Conservation (phyloP, 169 alveolate species). For the Plasmodium fragile region DNA sequence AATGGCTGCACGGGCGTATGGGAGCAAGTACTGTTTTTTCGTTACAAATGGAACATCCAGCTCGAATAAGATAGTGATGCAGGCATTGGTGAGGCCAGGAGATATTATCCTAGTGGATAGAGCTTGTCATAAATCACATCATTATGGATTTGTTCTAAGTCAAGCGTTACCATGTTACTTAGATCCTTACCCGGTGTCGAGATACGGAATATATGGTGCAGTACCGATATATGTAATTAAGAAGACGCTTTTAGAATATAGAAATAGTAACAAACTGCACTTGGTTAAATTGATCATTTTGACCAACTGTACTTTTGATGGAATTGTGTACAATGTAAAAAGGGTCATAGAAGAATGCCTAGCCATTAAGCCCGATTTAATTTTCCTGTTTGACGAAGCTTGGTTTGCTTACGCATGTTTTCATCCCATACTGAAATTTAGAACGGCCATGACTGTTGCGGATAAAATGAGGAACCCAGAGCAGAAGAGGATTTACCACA, state of each 20-base stretch:
- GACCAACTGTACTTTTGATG: slow-evolving; percentile 83
- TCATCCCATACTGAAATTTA: slow-evolving; percentile 79
- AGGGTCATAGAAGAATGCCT: slow-evolving; percentile 83
- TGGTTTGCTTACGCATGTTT: slow-evolving; percentile 84
- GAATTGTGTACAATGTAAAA: slow-evolving; percentile 81
- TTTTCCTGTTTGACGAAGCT: slow-evolving; percentile 82
- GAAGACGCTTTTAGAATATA: slow-evolving; percentile 76
- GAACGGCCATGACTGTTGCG: slow-evolving; percentile 83
- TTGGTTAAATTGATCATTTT: slow-evolving; percentile 71
- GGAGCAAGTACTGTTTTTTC: slow-evolving; percentile 80
- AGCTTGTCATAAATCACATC: slow-evolving; percentile 85
- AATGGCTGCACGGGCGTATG: slow-evolving; percentile 83
- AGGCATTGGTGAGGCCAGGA: slow-evolving; percentile 81
- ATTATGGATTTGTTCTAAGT: slow-evolving; percentile 80
- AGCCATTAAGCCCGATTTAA: slow-evolving; percentile 80
- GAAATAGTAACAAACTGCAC: slow-evolving; percentile 71
- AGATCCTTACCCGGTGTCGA: slow-evolving; percentile 82
- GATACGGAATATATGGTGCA: slow-evolving; percentile 82
- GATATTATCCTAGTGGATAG: slow-evolving; percentile 84
- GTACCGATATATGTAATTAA: slow-evolving; percentile 78
- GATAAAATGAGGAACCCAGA: slow-evolving; percentile 77
- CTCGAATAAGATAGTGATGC: slow-evolving; percentile 80
- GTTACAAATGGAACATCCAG: slow-evolving; percentile 85
- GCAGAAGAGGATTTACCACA: slow-evolving; percentile 69
- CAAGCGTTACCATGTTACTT: slow-evolving; percentile 82